Evolutionary conservation across 768 basidiomycete species (phyloP), one percentile per base, ranked within the genome.

Genomic region (Kwoniella botswanensis): DNA sequence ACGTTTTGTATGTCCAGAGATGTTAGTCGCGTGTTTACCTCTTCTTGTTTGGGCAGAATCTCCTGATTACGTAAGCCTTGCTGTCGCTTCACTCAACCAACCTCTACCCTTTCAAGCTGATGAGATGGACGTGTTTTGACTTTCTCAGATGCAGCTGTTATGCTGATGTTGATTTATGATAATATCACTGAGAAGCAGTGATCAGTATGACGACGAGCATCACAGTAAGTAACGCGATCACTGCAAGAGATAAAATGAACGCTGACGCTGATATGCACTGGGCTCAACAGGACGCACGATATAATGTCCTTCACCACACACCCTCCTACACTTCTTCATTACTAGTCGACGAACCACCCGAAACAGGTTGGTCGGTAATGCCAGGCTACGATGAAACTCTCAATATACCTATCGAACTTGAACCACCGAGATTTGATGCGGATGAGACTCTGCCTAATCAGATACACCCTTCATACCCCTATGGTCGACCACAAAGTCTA

Each of bases 341-440:
- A 4, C 57, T 59, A 24, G 72, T 79, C 62, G 79, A 81, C 44
- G 74, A 77, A 17, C 73, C 73, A 4, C 77, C 79, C 7, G 77
- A 81, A 70, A 76, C 77, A 61, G 79, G 79, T 35, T 81, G 79
- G 79, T 69, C 68, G 44, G 77, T 81, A 12, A 81, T 81, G 79
- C 79, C 79, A 41, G 79, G 79, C 17, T 81, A 68, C 68, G 79
- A 81, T 60, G 74, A 81, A 42, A 65, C 79, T 3, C 67, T 80
- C 18, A 44, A 72, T 22, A 76, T 81, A 46, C 79, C 78, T 1
- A n/a, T 42, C 9, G 65, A 77, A 61, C 73, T 79, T 17, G 77
- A 81, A 59, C 79, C 79, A n/a, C 77, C 76, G 4, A 42, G 72
- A 21, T 54, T 74, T 17, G 79, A 81, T 59, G 74, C 77, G 18